Base-by-base conservation (phyloP, 371 early-diverging fungal species). In the Capillidium rhysosporum region DNA sequence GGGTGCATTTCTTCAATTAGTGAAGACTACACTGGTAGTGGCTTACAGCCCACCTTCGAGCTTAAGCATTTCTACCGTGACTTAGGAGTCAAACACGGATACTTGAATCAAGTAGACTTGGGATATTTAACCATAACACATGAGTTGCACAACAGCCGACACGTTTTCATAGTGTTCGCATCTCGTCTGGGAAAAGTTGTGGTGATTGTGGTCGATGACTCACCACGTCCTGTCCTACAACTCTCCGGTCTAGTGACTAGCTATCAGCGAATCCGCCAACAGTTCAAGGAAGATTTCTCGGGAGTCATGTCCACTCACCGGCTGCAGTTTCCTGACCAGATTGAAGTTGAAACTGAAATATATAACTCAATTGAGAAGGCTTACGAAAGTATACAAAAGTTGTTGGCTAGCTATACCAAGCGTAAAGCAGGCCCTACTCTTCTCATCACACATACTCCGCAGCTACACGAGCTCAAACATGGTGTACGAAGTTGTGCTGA, bases 41-140 rank as follows among this genome's bases (percentile, higher is more conserved):
- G 34, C 12, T 18, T 20, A 7, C 51, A 20, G 10, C 38, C 29
- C 16, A 18, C 29, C 23, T 51, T 51, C n/a, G 38, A 51, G 38
- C 38, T 38, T 16, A 76, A 73, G 54, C 66, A 73, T 0, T 64
- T 82, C n/a, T 54, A 65, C 18, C 80, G 83, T 0, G 69, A 65
- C 8, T 51, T 54, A 3, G 61, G 63, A 16, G 55, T 57, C 20
- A 63, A 60, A 26, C 26, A 41, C 16, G 55, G 61, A 0, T 77
- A 77, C 47, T 46, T 76, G 21, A 48, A 60, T 23, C 51, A 66
- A 14, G 65, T 69, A 7, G 66, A 66, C 0, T 69, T 84, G 28
- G 61, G 79, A 20, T 83, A 73, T 53, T 53, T 83, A 1, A 82
- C 76, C 56, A 61, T 88, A 1, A 83, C 75, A 56, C 88, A 87